These are phyloP conservation scores for Paramyrothecium roridum DNA, from an alignment of 2,329 filamentous ascomycete genomes.

Conservation along the genomic window DNA sequence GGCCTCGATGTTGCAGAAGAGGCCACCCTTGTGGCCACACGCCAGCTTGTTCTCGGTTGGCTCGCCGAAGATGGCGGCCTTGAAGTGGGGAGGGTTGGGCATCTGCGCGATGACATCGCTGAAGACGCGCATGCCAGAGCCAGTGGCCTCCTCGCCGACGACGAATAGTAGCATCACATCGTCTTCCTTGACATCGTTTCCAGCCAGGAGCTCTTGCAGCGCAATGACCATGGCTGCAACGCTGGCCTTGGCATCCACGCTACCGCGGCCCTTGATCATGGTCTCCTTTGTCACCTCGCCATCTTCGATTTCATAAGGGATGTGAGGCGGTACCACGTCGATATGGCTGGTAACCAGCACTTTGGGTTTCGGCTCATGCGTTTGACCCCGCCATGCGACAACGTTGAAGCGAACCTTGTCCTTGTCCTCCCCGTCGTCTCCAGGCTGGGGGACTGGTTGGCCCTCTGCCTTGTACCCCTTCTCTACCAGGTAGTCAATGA, in stretches of 20 bases:
- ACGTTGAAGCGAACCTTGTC: slow-evolving; percentile 61
- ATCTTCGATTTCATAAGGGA: slow-evolving; percentile 61
- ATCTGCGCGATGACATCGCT: slow-evolving; percentile 31
- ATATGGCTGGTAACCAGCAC: slow-evolving; percentile 78
- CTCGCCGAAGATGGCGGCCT: slow-evolving; percentile 85
- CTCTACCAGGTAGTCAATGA: slow-evolving; percentile 61
- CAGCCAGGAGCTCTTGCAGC: slow-evolving; percentile 49
- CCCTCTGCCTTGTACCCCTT: slow-evolving; percentile 40
- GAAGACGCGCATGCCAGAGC: slow-evolving; percentile 73
- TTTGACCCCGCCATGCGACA: slow-evolving; percentile 58
- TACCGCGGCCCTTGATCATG: slow-evolving; percentile 68
- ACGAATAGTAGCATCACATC: slow-evolving; percentile 64
- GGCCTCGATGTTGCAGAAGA: slow-evolving; percentile 64
- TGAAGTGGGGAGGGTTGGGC: slow-evolving; percentile 36
- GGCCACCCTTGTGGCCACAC: slow-evolving; percentile 85
- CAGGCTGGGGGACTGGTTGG: slow-evolving; percentile 33
- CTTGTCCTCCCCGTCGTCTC: slow-evolving; percentile 20
- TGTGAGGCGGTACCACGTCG: slow-evolving; percentile 72
- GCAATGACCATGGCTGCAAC: slow-evolving; percentile 74
- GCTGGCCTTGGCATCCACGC: slow-evolving; percentile 67
- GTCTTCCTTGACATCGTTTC: slow-evolving; percentile 34
- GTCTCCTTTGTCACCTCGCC: slow-evolving; percentile 40
- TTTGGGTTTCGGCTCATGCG: slow-evolving; percentile 44
- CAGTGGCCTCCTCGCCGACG: slow-evolving; percentile 79
- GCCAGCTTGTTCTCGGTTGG: slow-evolving; percentile 87